Evolutionary conservation across 169 alveolate species (phyloP), one percentile per base, ranked within the genome.

Genomic region (Eimeria necatrix): DNA sequence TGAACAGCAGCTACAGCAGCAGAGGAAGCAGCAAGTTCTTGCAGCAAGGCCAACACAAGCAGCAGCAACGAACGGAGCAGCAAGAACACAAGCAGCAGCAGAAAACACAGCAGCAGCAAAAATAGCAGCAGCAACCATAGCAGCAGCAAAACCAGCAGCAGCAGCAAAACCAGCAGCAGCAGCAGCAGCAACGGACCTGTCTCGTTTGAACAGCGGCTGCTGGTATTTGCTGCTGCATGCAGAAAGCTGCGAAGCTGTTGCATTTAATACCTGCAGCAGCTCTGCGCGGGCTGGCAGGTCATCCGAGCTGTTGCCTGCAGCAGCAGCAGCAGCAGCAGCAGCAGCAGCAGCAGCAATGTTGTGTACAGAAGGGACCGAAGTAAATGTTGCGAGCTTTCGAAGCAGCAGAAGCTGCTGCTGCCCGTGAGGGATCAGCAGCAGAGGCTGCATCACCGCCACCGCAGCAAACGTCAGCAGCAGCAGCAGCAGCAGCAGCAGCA

Each of bases 231-330:
- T 5, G 49, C 46, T 20, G 95, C 95, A 91, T 4, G 95, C 76
- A 48, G 26, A 60, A 4, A 59, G 60, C n/a, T 70, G 56, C 41
- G 81, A 46, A 22, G 73, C 51, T 10, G 94, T 88, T 12, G 51
- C 86, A 22, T 71, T 91, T 22, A 91, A 70, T 61, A 91, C 52
- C 52, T 60, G 84, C 24, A 91, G 91, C 90, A 91, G 61, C 10
- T 91, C 95, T 51, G 95, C 95, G 4, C 95, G 76, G 18, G 95
- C 87, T 24, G 90, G 46, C 24, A 91, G 53, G 32, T 91, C 95
- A 7, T 91, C 91, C 3, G 56, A 51, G 20, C 41, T 73, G 80
- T 91, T 73, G 4, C 95, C 95, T 83, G 91, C 74, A 83, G 22
- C n/a, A 24, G 74, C 52, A 83, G 41, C 74, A 56, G 74, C 12